Conservation (phyloP, 2,329 filamentous ascomycete genomes). For the Scedosporium apiospermum region DNA sequence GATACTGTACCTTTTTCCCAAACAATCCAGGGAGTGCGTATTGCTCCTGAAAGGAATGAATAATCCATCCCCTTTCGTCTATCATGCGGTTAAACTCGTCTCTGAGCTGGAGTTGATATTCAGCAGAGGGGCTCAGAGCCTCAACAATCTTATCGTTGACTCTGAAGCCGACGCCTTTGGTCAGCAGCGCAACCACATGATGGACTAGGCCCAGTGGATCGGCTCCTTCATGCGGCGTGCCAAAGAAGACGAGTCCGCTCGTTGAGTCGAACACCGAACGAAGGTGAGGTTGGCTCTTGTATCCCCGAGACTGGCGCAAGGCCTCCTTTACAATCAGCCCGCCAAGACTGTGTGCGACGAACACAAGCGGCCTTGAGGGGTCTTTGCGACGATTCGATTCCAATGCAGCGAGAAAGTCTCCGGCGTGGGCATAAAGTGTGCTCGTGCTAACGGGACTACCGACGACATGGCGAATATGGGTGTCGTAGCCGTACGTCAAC, state of each 20-base stretch:
- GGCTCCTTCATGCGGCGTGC: constrained; percentile 21
- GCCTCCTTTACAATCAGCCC: constrained; percentile 22
- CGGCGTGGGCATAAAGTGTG: background rate
- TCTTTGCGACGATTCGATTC: constrained; percentile 18
- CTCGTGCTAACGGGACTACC: background rate
- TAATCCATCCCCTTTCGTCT: constrained; percentile 18
- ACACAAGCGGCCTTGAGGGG: constrained; percentile 16
- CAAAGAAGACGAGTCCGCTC: constrained; percentile 21
- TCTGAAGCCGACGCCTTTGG: constrained; percentile 11
- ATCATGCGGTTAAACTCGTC: constrained; percentile 21
- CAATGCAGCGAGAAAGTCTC: constrained; percentile 21
- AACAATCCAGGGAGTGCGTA: background rate
- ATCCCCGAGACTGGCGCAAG: constrained; percentile 8
- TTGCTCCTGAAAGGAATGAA: constrained; percentile 28
- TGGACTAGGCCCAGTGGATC: constrained; percentile 15
- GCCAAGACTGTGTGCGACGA: constrained; percentile 24
- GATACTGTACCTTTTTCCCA: constrained; percentile 2
- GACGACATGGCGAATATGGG: background rate
- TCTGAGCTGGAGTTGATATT: constrained; percentile 20
- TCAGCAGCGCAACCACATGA: constrained; percentile 10
- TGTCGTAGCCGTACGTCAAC: background rate
- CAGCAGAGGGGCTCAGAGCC: constrained; percentile 21
- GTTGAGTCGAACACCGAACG: constrained; percentile 15
- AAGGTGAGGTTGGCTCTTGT: constrained; percentile 8
- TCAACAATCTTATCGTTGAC: constrained; percentile 24